Percentiles rank a stretch among this genome's conserved stretches.
Conservation (phyloP, 352 stramenopile species). For the Phytophthora foliorum region DNA sequence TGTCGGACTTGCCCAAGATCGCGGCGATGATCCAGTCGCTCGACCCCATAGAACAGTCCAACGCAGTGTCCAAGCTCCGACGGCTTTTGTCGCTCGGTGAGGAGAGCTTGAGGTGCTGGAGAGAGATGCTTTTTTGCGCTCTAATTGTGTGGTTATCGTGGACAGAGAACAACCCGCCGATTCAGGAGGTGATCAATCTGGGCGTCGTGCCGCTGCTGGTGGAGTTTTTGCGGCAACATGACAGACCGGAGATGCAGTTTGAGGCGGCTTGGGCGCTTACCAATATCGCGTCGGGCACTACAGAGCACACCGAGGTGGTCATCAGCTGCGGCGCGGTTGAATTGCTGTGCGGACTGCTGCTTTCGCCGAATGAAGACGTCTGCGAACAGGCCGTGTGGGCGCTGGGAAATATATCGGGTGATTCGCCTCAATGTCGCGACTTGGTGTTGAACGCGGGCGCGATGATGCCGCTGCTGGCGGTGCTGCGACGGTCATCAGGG, state of each 20-base stretch:
- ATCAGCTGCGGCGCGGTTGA: slow-evolving; percentile 98
- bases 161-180: slow-evolving; percentile 97
- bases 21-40: slow-evolving; percentile 95
- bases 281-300: slow-evolving; percentile 99
- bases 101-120: slow-evolving; percentile 1
- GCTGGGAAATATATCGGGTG: slow-evolving; percentile 99
- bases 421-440: slow-evolving; percentile 97
- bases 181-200: slow-evolving; percentile 98
- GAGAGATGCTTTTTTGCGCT: not conserved
- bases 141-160: slow-evolving; percentile 11
- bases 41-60: slow-evolving; percentile 93
- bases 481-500: slow-evolving; percentile 89
- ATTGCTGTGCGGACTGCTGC: slow-evolving; percentile 96
- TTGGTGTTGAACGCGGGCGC: slow-evolving; percentile 95
- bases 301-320: slow-evolving; percentile 98
- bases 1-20: slow-evolving; percentile 96
- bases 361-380: slow-evolving; percentile 98
- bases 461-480: slow-evolving; percentile 95
- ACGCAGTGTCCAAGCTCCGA: slow-evolving; percentile 97
- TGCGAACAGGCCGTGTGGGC: slow-evolving; percentile 98
- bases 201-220: slow-evolving; percentile 98
- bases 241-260: slow-evolving; percentile 97
- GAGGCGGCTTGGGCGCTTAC: slow-evolving; percentile 99
- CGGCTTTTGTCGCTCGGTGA: slow-evolving; percentile 97
- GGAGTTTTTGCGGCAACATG: slow-evolving; percentile 95